Evolutionary conservation across 2,329 filamentous ascomycete genomes (phyloP).

Genomic region (Trichoderma simmonsii): DNA sequence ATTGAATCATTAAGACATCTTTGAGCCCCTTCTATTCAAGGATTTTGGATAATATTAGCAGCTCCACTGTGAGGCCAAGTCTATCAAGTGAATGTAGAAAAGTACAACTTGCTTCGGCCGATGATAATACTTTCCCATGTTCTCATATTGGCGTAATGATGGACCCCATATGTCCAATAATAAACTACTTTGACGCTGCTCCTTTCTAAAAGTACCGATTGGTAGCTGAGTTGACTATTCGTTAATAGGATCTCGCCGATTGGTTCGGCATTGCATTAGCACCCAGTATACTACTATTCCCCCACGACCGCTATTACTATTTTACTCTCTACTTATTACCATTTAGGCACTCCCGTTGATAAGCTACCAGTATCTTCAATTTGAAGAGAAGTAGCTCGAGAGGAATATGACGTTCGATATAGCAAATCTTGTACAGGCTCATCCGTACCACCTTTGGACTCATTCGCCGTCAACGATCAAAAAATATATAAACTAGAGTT

Average conservation of each 20-base stretch:
- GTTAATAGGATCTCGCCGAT: not conserved
- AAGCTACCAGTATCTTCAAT: not conserved
- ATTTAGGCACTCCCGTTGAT: too few species aligned
- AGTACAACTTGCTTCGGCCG: not conserved
- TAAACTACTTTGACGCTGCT: not conserved
- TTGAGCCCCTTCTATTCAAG: not conserved
- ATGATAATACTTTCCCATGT: not conserved
- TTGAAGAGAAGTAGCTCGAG: not conserved
- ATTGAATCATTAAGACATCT: too few species aligned
- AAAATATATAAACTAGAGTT: not conserved
- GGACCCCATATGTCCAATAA: not conserved
- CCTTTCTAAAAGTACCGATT: not conserved
- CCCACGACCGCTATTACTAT: not conserved
- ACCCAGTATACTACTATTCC: not conserved
- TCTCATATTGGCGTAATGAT: not conserved
- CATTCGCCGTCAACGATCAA: not conserved
- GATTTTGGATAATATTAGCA: not conserved
- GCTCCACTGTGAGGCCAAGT: not conserved
- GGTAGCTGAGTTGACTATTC: not conserved
- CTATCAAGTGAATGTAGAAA: not conserved
- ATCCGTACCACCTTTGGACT: not conserved
- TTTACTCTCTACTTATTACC: not conserved
- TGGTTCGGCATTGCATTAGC: not conserved
- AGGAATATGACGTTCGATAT: not conserved
- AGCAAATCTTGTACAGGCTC: not conserved